Conservation (phyloP, 129 eudicot species). For the Helichrysum umbraculigerum region DNA sequence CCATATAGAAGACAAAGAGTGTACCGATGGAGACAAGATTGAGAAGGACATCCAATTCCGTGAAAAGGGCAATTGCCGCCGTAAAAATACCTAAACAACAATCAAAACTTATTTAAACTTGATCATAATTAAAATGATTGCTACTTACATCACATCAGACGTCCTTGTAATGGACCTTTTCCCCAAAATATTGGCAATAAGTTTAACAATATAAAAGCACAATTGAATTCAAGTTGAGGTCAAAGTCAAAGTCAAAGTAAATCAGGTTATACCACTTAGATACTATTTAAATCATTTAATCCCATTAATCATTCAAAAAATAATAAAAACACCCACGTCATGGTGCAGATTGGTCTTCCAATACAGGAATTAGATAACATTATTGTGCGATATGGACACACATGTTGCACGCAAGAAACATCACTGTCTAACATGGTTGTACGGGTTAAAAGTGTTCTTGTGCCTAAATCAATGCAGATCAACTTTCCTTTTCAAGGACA, state of each 20-base stretch:
- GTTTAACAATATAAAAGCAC: background rate
- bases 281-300: constrained; percentile 21
- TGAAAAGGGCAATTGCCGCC: constrained; percentile 83
- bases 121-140: background rate
- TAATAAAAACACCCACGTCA: constrained; percentile 29
- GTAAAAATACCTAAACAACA: constrained; percentile 80
- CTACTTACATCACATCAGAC: constrained; percentile 11
- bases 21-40: constrained; percentile 91
- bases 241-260: constrained; percentile 33
- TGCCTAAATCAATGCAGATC: constrained; percentile 14
- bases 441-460: constrained; percentile 23
- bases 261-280: constrained; percentile 25
- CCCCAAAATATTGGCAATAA: constrained; percentile 2
- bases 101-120: background rate
- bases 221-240: constrained; percentile 1
- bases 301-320: constrained; percentile 26
- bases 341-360: constrained; percentile 31
- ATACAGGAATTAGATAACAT: constrained; percentile 36
- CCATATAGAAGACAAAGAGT: constrained; percentile 93
- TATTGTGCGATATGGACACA: constrained; percentile 1
- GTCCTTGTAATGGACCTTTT: constrained; percentile 23
- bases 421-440: constrained; percentile 31
- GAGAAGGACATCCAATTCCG: constrained; percentile 78
- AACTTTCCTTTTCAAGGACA: constrained; percentile 21
- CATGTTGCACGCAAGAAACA: constrained; percentile 22